These are phyloP conservation scores for Albugo candida DNA, from an alignment of 352 stramenopile genomes.

Conservation along the genomic window DNA sequence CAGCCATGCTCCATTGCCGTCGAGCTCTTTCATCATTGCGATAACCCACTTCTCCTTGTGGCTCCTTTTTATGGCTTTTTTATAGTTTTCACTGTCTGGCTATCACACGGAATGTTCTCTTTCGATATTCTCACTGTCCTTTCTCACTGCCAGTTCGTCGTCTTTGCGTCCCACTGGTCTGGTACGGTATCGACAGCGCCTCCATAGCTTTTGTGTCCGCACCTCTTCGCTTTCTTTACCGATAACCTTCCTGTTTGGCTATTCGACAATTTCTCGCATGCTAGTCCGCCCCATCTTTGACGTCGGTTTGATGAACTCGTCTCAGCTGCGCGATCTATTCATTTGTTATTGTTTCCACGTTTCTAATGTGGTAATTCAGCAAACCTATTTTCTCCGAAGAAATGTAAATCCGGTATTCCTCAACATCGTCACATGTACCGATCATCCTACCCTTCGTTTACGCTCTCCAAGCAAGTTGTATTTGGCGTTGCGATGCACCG, in stretches of 20 bases:
- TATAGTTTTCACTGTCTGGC: not conserved
- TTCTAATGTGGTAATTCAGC: not conserved
- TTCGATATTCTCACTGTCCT: not conserved
- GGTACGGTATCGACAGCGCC: not conserved
- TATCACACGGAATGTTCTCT: not conserved
- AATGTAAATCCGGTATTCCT: too few relatives aligned
- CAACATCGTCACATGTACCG: too few relatives aligned
- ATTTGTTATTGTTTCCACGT: not conserved
- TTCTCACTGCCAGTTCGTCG: not conserved
- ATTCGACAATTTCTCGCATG: not conserved
- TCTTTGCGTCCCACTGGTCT: not conserved
- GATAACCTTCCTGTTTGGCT: not conserved
- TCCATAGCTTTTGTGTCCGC: not conserved
- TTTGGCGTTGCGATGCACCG: not conserved
- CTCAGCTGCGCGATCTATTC: not conserved
- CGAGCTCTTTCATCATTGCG: not conserved
- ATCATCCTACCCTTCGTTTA: too few relatives aligned
- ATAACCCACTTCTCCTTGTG: not conserved
- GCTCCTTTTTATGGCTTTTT: not conserved
- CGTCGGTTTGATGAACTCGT: not conserved
- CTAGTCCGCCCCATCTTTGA: not conserved
- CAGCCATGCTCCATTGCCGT: not conserved
- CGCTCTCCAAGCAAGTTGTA: too few relatives aligned
- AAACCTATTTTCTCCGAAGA: too few relatives aligned
- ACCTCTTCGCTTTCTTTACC: not conserved